Base-by-base conservation (phyloP, 495 filamentous ascomycete genomes). In the Xanthoparmelia taractica region DNA sequence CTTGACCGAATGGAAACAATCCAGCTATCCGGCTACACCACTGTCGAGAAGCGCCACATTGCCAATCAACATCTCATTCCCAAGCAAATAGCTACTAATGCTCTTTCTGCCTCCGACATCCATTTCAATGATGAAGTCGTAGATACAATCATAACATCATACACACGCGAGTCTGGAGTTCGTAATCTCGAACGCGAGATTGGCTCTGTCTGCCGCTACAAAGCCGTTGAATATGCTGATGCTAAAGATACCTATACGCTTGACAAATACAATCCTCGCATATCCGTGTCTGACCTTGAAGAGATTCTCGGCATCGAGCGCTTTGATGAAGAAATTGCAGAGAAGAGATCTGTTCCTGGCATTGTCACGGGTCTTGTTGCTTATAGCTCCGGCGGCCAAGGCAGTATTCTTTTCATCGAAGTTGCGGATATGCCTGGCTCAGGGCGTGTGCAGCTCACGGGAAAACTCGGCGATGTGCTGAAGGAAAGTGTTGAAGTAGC, bases 401-500 rank as follows among this genome's bases (percentile, higher is more conserved):
- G 94, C 52, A 92, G 90, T 70, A 99, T 99, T 70, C 78, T 99
- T 57, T 99, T 99, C 79, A 97, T 99, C 70, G 94, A 99, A 76
- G 89, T 96, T 34, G 91, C 92, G 37, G 91, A 96, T 71, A 97
- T 97, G 93, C 94, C 94, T 17, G 94, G 94, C 37, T 88, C 81
- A 59, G 94, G 94, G 38, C 87, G 88, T 55, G 88, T 99, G 55
- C 93, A 97, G 76, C 84, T 97, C n/a, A 99, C 94, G 20, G 94
- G 94, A 56, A 99, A 96, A 71, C 84, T 99, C n/a, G 95, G 94
- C 63, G 92, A 96, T 72, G 94, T 97, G 25, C 84, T 99, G 48
- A 97, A 97, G 76, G 94, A 99, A 75, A 91, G 87, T 65, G 95
- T 97, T 47, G 93, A 97, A 72, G 94, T 99, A 27, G 94, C 94